These are phyloP conservation scores for Crassisporium funariophilum DNA, from an alignment of 768 basidiomycete genomes.

Conservation along the genomic window DNA sequence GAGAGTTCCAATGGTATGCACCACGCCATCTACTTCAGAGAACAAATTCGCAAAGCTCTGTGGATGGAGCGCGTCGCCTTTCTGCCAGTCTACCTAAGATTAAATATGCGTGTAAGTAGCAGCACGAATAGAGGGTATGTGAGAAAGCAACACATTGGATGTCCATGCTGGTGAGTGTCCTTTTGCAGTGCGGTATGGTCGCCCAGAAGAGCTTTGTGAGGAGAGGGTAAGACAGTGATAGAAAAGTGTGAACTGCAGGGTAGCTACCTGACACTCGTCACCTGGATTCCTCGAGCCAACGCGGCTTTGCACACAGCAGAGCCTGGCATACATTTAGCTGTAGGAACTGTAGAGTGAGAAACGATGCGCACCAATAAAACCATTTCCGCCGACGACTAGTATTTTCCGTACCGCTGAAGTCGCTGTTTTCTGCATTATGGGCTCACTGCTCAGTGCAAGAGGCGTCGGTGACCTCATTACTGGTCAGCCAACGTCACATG, in stretches of 20 bases:
- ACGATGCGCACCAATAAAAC: constrained; percentile 76
- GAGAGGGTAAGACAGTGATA: not conserved
- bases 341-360: constrained; percentile 2
- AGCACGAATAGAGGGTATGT: constrained; percentile 6
- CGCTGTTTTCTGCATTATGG: constrained; percentile 33
- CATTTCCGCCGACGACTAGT: constrained; percentile 98
- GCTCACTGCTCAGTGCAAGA: too few relatives aligned
- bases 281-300: constrained; percentile 79
- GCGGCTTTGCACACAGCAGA: constrained; percentile 93
- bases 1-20: constrained; percentile 92
- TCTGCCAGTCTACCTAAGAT: constrained; percentile 81
- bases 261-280: constrained; percentile 83
- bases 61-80: constrained; percentile 80
- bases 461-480: too few relatives aligned
- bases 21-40: constrained; percentile 69
- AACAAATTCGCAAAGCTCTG: constrained; percentile 72
- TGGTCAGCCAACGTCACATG: too few relatives aligned
- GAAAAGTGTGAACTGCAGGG: not conserved
- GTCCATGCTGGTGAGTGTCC: constrained; percentile 91
- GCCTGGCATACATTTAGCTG: constrained; percentile 47
- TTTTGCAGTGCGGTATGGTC: constrained; percentile 83
- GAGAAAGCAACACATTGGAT: constrained; percentile 52
- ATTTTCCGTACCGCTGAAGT: constrained; percentile 53
- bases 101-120: constrained; percentile 6
- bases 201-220: constrained; percentile 74